A percentile compares a stretch with the other conserved stretches of the same genome.
phyloP scores from a whole-genome alignment of 2,329 filamentous ascomycete species.

The Botrytis squamosa region DNA sequence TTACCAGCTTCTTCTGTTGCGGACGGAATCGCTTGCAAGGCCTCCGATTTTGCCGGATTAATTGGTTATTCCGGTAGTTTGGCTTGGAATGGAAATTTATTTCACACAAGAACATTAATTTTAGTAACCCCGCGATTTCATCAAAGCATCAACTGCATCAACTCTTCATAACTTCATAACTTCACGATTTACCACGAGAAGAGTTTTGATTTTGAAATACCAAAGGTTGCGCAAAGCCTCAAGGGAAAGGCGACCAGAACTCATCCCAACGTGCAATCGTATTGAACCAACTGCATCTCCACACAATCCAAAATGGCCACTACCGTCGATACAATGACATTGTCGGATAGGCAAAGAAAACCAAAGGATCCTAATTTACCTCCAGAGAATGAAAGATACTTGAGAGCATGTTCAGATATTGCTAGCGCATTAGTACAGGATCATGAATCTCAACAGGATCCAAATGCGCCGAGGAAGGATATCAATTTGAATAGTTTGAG shows the following conservation, averaged over 20 bases:
- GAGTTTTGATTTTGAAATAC: background rate
- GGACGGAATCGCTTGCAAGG: constrained; percentile 21
- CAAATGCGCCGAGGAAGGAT: constrained; percentile 72
- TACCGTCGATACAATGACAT: constrained; percentile 57
- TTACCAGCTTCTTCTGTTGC: constrained; percentile 15
- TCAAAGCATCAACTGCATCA: background rate
- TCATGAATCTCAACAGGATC: constrained; percentile 77
- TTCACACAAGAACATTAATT: constrained; percentile 5
- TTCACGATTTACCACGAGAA: background rate
- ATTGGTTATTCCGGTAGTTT: constrained; percentile 2
- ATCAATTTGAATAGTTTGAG: constrained; percentile 90
- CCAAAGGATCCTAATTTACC: constrained; percentile 73
- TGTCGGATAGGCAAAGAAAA: constrained; percentile 50
- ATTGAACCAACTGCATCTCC: background rate
- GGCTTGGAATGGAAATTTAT: constrained; percentile 10
- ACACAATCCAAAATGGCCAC: constrained; percentile 54
- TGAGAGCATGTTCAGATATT: constrained; percentile 93
- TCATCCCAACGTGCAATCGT: background rate
- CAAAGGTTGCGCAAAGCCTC: background rate
- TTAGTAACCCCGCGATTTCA: constrained; percentile 9
- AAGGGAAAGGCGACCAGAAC: background rate
- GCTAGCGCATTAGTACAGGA: constrained; percentile 92
- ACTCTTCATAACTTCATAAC: background rate
- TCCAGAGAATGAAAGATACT: constrained; percentile 90
- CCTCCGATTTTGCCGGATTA: constrained; percentile 14